These are phyloP conservation scores for Aegilops tauschii DNA, from an alignment of 176 grass and related monocot species.

Conservation along the genomic window DNA sequence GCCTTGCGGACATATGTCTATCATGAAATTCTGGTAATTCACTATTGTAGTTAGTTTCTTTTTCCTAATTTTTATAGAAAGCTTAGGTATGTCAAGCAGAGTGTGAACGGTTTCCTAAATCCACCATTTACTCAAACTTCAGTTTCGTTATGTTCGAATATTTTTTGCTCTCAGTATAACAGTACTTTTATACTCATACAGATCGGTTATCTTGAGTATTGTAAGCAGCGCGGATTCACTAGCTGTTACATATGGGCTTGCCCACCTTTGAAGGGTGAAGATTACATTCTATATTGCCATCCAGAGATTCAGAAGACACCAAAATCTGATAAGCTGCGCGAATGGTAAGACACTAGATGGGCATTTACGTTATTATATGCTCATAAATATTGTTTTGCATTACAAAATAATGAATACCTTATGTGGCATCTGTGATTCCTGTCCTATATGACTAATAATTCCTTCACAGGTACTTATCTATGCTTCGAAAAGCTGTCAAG, in stretches of 20 bases:
- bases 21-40: conserved; percentile 95
- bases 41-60: neutral
- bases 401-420: conserved; percentile 5
- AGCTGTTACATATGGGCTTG: conserved; percentile 99
- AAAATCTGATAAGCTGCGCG: conserved; percentile 86
- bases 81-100: neutral
- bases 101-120: conserved; percentile 23
- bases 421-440: conserved; percentile 8
- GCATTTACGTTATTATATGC: neutral
- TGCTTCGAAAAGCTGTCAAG: conserved; percentile 80
- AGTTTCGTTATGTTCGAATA: neutral
- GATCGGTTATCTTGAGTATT: conserved; percentile 92
- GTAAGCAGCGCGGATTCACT: conserved; percentile 89
- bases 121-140: neutral
- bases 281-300: conserved; percentile 98
- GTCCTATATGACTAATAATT: conserved; percentile 18
- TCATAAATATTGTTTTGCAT: neutral
- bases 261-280: conserved; percentile 88
- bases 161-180: conserved; percentile 1
- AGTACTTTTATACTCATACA: conserved; percentile 35
- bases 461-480: conserved; percentile 76
- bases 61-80: conserved; percentile 1
- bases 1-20: conserved; percentile 88
- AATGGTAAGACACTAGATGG: conserved; percentile 51
- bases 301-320: conserved; percentile 97